Conservation (phyloP, 2,329 filamentous ascomycete species). For the Fusarium sulawesiense region DNA sequence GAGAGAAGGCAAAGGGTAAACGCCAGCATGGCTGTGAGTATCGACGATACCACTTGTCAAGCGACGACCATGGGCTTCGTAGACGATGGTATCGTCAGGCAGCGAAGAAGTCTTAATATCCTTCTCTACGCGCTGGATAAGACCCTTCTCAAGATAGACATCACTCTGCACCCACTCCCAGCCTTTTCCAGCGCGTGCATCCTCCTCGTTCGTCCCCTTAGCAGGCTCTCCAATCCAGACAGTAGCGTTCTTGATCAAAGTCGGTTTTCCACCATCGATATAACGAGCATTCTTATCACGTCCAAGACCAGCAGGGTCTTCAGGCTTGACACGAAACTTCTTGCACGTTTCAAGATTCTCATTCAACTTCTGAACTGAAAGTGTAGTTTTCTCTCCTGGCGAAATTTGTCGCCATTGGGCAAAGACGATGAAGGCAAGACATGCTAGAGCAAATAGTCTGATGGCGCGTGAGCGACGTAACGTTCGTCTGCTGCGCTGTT, state of each 20-base stretch:
- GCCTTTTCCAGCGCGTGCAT: constrained; percentile 68
- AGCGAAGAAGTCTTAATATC: constrained; percentile 58
- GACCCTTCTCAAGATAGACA: constrained; percentile 69
- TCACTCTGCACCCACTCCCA: constrained; percentile 71
- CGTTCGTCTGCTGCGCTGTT: constrained; percentile 42
- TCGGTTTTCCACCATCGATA: constrained; percentile 67
- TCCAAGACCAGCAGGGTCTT: constrained; percentile 66
- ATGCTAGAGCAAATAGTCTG: constrained; percentile 58
- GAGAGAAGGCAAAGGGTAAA: constrained; percentile 67
- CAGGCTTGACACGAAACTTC: constrained; percentile 64
- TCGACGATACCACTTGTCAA: constrained; percentile 76
- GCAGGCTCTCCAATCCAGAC: constrained; percentile 73
- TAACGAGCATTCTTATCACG: constrained; percentile 71
- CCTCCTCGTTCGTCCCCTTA: constrained; percentile 61
- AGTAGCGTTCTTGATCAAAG: constrained; percentile 73
- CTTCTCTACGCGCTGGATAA: constrained; percentile 66
- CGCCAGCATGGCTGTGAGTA: constrained; percentile 76
- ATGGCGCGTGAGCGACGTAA: constrained; percentile 59
- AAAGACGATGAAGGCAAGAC: constrained; percentile 63
- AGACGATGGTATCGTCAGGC: constrained; percentile 61
- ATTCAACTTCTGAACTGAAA: constrained; percentile 65
- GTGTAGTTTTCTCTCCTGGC: constrained; percentile 46
- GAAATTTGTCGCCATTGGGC: constrained; percentile 60
- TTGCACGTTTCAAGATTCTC: constrained; percentile 67
- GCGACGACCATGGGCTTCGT: constrained; percentile 69